Evolutionary conservation across 352 stramenopile species (phyloP), one percentile per base, ranked within the genome.

Genomic region (Phytophthora sojae): DNA sequence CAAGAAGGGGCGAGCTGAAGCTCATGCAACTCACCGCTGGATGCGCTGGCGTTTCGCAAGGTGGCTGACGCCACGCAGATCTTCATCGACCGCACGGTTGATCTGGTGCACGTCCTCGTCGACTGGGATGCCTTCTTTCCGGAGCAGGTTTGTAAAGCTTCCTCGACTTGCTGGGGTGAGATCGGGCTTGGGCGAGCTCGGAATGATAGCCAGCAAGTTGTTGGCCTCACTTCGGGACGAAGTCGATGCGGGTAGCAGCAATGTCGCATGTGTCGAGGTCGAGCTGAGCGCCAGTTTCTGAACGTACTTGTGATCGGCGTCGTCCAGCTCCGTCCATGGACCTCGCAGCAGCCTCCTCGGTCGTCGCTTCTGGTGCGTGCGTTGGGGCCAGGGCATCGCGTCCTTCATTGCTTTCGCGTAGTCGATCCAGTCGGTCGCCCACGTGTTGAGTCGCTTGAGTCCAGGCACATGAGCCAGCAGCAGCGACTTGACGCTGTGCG

Each of bases 241-340:
- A 6, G 23, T 35, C 0, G 58, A 58, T 6, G 57, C 39, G 23
- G 68, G 39, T 47, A 58, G 12, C 15, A 76, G 58, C 57, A 77
- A 44, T 17, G 62, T 68, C 3, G 73, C 51, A 12, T 71, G 63
- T 30, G 64, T 60, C 23, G 9, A 60, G 42, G 35, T 53, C 50
- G 66, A 69, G 29, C 44, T 54, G 23, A 75, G 45, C 6, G 75
- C 53, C 8, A 88, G 76, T 15, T 77, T 61, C 26, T 84, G 77
- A 35, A 87, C 76, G 56, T 87, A 87, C 45, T 71, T 64, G 60
- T 79, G 71, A 51, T 90, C 78, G 30, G 78, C 78, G 19, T 79
- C 69, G 23, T 87, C 74, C 35, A 86, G 73, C 37, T 74, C 82
- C 21, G 70, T 88, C 78, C 82, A 88, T 29, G 54, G 64, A 42